Base-by-base conservation (phyloP, 805 yeast species). In the Phaffomyces antillensis region DNA sequence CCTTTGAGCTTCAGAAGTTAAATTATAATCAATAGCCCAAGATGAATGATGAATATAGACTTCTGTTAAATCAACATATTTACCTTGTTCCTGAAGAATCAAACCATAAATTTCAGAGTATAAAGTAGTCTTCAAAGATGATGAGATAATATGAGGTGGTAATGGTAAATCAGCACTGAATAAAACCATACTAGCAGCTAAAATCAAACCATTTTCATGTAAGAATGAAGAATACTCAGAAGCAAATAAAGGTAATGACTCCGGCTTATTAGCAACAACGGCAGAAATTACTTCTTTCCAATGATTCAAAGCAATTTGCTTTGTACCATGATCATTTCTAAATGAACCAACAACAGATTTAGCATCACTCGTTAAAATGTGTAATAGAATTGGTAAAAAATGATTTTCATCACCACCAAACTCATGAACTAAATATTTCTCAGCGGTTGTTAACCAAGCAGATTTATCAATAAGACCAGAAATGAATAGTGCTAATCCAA, bases 401-500 rank as follows among this genome's bases (percentile, higher is more conserved):
- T 66, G 65, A 37, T 67, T 70, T 46, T 65, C 63, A 61, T 60
- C 72, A 51, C 52, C 75, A 54, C 62, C 65, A 54, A 62, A 69
- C 49, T 66, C 79, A 50, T 66, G 76, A 40, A 52, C 72, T 36
- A 76, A 73, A 58, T 79, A 86, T 43, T 72, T 77, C 11, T 79
- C 70, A 7, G 83, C 81, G 3, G 83, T 74, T 31, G 66, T 64
- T 6, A 76, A 63, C 76, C 85, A 82, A 34, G 71, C 69, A 4
- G 77, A 81, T 18, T 76, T 75, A 3, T 93, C 83, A 25, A 79
- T 65, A 16, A 86, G 61, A 48, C 81, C 75, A 1, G 95, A 81
- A 41, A 90, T 67, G 28, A 88, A 60, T 44, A 91, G 63, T 0
- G 96, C 84, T 61, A 89, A 69, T 0, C 91, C 80, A 83, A 86